Evolutionary conservation across 352 stramenopile genomes (phyloP).

Genomic region (Phytophthora parvispora): DNA sequence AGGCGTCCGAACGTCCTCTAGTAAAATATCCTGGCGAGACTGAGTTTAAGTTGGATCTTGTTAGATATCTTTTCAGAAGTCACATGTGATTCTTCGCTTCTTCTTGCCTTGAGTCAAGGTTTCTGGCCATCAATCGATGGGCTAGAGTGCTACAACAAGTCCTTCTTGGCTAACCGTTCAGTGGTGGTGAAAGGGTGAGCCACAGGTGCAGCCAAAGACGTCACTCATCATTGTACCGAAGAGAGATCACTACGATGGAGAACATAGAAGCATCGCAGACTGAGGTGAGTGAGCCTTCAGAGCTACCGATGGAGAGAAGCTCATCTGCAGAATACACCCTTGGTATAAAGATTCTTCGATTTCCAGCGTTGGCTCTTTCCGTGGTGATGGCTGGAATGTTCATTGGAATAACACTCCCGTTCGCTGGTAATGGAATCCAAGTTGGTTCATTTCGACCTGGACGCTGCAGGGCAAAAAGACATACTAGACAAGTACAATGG

Average conservation of each 20-base stretch:
- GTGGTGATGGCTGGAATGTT: neutral
- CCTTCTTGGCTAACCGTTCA: no score
- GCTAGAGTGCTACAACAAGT: no score
- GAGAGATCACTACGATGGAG: neutral
- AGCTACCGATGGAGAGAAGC: neutral
- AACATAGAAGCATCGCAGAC: neutral
- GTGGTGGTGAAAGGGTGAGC: no score
- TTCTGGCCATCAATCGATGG: no score
- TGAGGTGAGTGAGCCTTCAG: neutral
- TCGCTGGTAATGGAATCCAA: constrained; percentile 5
- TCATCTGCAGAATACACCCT: neutral
- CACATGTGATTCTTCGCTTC: no score
- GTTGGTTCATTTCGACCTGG: constrained; percentile 8
- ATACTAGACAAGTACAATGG: constrained; percentile 18
- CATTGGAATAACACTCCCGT: constrained; percentile 6
- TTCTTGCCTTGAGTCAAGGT: no score
- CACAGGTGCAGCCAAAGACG: no score
- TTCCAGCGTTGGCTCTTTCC: neutral
- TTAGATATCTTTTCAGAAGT: no score
- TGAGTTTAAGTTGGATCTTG: no score
- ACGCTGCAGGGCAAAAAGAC: constrained; percentile 6
- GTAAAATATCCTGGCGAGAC: no score
- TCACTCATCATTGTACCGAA: neutral
- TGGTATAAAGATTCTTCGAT: constrained; percentile 3
- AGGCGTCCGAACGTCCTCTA: no score